Percentiles rank a stretch among this genome's conserved stretches.
Conservation (phyloP, 1,284 basidiomycete genomes). For the Cystobasidium sp. region DNA sequence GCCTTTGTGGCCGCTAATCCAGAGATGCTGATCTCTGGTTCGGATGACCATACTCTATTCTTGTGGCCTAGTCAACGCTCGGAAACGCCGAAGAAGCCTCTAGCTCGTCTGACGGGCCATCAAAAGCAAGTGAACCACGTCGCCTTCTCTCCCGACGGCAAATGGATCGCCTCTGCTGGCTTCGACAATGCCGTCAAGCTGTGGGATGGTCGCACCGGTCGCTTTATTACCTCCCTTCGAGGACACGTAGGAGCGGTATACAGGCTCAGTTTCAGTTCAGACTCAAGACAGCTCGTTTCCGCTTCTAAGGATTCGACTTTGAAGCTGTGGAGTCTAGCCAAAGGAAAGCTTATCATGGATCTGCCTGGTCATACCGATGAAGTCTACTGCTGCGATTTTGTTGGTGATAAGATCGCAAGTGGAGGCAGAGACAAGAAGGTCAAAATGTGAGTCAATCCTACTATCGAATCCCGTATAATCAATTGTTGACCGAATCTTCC, state of each 20-base stretch:
- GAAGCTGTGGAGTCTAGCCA: slow-evolving; percentile 95
- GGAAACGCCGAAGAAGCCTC: slow-evolving; percentile 71
- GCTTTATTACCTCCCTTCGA: slow-evolving; percentile 82
- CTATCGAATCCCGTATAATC: not conserved
- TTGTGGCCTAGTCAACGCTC: slow-evolving; percentile 69
- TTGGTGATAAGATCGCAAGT: slow-evolving; percentile 95
- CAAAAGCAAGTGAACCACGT: slow-evolving; percentile 96
- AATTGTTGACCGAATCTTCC: not conserved
- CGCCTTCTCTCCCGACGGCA: slow-evolving; percentile 90
- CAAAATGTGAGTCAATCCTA: slow-evolving; percentile 61
- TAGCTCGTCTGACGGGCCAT: slow-evolving; percentile 88
- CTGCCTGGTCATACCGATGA: slow-evolving; percentile 96
- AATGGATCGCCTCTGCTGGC: slow-evolving; percentile 85
- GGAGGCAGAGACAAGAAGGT: slow-evolving; percentile 73
- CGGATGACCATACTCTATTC: slow-evolving; percentile 93
- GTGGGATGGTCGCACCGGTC: slow-evolving; percentile 86
- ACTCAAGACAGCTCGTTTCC: slow-evolving; percentile 86
- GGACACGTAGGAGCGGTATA: slow-evolving; percentile 96
- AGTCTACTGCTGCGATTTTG: slow-evolving; percentile 98
- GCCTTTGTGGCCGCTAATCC: slow-evolving; percentile 69
- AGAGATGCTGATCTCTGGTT: slow-evolving; percentile 88
- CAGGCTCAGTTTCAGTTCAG: slow-evolving; percentile 90
- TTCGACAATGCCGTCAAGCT: slow-evolving; percentile 91
- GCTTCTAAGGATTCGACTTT: slow-evolving; percentile 95
- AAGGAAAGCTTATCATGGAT: slow-evolving; percentile 89